Evolutionary conservation across 1,284 basidiomycete species (phyloP).

Genomic region (Limonomyces culmigenus): DNA sequence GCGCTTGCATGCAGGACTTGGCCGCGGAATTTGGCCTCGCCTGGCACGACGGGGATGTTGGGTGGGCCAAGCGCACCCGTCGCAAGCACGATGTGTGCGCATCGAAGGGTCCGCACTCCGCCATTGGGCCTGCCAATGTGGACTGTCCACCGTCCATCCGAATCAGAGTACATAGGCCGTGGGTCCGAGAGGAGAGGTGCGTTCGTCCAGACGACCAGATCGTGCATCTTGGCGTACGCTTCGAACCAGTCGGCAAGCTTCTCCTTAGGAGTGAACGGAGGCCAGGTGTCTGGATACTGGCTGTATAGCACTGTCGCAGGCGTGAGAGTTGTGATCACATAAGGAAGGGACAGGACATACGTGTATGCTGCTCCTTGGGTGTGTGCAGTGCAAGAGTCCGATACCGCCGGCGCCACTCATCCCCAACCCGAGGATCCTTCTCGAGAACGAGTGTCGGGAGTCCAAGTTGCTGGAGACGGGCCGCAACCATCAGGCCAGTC

Average conservation of each 20-base stretch:
- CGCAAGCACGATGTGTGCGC: slow-evolving; percentile 44
- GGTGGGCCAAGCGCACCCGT: slow-evolving; percentile 39
- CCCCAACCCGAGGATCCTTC: slow-evolving; percentile 31
- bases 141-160: slow-evolving; percentile 37
- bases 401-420: slow-evolving; percentile 44
- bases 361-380: slow-evolving; percentile 18
- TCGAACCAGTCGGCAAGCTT: slow-evolving; percentile 57
- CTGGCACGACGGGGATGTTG: slow-evolving; percentile 20
- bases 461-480: slow-evolving; percentile 36
- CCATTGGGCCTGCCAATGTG: slow-evolving; percentile 25
- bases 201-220: slow-evolving; percentile 50
- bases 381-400: slow-evolving; percentile 45
- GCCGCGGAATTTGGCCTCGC: slow-evolving; percentile 25
- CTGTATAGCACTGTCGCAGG: slow-evolving; percentile 11
- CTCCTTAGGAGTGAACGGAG: slow-evolving; percentile 37
- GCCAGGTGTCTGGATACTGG: slow-evolving; percentile 44
- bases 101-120: slow-evolving; percentile 26
- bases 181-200: slow-evolving; percentile 20
- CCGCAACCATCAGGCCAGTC: slow-evolving; percentile 41
- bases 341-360: slow-evolving; percentile 11
- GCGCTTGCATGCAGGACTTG: slow-evolving; percentile 22
- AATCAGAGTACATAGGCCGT: slow-evolving; percentile 25
- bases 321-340: not conserved
- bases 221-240: slow-evolving; percentile 42
- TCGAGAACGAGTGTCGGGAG: slow-evolving; percentile 38